Base-by-base conservation (phyloP, 176 grass and related monocot genomes). In the Ampelocalamus luodianensis region DNA sequence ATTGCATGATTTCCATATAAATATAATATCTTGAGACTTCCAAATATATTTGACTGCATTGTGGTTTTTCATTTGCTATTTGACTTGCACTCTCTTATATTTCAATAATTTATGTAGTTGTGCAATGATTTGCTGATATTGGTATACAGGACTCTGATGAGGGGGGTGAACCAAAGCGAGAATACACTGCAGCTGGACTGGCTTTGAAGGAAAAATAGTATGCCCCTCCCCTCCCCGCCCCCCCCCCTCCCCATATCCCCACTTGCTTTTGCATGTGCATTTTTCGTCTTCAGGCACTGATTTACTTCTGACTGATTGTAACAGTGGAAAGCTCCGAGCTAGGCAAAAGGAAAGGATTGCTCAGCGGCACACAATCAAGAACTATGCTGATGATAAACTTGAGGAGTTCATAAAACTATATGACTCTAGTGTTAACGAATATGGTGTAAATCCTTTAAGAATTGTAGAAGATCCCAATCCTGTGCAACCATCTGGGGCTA, bases 141-240 rank as follows among this genome's bases (percentile, higher is more conserved):
- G 63, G 7, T 90, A 82, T 87, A 65, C 62, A 99, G 97, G 92
- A 91, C 88, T 90, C 91, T 79, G 94, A 94, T 59, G 91, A 98
- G 48, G 93, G 88, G 45, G 89, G 89, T 51, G 94, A 94, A 62
- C 91, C 87, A 78, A 87, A 89, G 61, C 84, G 71, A 66, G 97
- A 96, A 87, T 99, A 99, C 82, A 96, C 93, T 74, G 74, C 90
- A 72, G 91, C 84, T 76, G 97, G 97, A 58, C 90, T 94, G 69
- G 88, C 82, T 71, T 89, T 91, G 82, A 99, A 96, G 88, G 97
- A 99, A 83, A 99, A 99, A 88, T 99, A 92, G 97, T 99, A 96
- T 82, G 97, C 27, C 26, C 16, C 71, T 76, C 38, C 51, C 66
- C 71, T 76, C 38, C 51, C 66, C 32, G n/a, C 88, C 3, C 70